phyloP scores from a whole-genome alignment of 768 basidiomycete genomes.

The Podaxis rugospora region DNA sequence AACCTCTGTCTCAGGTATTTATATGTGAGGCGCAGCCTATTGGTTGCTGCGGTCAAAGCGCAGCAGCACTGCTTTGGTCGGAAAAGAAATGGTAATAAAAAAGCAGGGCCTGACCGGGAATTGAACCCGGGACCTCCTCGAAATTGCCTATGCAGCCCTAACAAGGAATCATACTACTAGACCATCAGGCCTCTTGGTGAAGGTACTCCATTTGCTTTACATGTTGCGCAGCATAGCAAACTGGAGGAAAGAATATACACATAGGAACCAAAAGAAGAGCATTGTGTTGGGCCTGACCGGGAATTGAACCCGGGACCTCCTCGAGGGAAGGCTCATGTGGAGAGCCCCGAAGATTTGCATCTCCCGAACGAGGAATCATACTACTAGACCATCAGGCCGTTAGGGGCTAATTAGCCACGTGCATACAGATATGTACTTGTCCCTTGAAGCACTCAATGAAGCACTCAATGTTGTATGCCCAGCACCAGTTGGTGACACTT shows the following conservation, averaged over 20 bases:
- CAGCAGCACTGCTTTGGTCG: neutral
- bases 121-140: conserved; percentile 87
- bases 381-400: conserved; percentile 37
- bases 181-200: conserved; percentile 4
- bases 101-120: conserved; percentile 67
- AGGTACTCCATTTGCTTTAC: neutral
- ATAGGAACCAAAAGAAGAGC: neutral
- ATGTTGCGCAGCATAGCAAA: neutral
- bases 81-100: neutral
- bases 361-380: conserved; percentile 63
- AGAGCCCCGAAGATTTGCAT: neutral
- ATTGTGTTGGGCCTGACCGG: conserved; percentile 41
- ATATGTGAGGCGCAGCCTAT: neutral
- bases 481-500: too few species aligned
- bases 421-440: too few species aligned
- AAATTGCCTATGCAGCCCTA: conserved; percentile 34
- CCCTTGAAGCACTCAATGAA: too few species aligned
- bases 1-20: neutral
- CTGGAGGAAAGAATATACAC: neutral
- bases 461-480: too few species aligned
- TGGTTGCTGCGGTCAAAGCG: neutral
- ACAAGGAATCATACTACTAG: conserved; percentile 68
- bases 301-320: conserved; percentile 81
- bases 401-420: neutral
- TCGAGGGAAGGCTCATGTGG: conserved; percentile 30